These are phyloP conservation scores for Chlamydomonas schloesseri DNA, from an alignment of 139 green algal species.

Conservation along the genomic window DNA sequence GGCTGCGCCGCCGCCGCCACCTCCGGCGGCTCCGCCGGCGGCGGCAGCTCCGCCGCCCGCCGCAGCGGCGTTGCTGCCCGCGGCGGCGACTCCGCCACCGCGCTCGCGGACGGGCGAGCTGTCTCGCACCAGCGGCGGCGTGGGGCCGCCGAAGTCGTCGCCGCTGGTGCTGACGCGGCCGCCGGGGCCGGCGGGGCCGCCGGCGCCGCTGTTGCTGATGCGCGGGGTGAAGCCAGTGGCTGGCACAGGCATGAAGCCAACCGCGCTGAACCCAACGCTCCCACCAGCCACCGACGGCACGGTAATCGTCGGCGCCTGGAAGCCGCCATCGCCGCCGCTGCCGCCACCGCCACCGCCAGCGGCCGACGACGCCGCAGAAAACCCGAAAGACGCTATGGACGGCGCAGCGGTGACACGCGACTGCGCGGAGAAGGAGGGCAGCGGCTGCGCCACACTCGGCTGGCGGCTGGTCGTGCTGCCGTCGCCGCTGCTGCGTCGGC, in stretches of 20 bases:
- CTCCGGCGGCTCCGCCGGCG: neutral
- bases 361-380: too few species aligned
- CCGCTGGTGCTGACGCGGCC: neutral
- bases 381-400: too few species aligned
- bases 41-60: neutral
- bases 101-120: constrained; percentile 24
- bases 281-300: neutral
- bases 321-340: neutral
- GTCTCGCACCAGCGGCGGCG: constrained; percentile 21
- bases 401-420: too few species aligned
- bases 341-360: neutral
- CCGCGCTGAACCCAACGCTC: neutral
- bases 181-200: neutral
- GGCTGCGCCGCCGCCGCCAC: neutral
- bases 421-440: constrained; percentile 23
- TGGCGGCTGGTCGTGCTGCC: neutral
- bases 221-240: constrained; percentile 13
- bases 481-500: neutral
- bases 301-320: neutral
- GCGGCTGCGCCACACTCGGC: neutral
- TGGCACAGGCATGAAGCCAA: constrained; percentile 6
- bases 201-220: neutral
- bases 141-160: neutral
- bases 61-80: neutral
- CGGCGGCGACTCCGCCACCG: neutral